phyloP scores from a whole-genome alignment of 2,329 filamentous ascomycete genomes.

The Daldinia sp. region DNA sequence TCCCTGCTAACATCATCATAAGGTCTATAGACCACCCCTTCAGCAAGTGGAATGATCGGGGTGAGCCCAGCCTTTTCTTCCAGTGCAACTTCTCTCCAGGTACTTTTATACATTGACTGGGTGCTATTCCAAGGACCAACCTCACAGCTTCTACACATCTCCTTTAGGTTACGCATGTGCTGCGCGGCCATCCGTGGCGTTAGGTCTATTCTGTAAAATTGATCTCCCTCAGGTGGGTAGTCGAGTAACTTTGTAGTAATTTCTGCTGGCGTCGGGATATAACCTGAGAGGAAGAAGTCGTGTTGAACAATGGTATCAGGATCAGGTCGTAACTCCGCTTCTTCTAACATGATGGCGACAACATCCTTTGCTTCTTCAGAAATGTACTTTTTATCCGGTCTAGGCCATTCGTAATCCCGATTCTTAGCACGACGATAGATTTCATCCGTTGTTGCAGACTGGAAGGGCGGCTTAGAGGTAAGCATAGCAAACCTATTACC shows the following conservation, averaged over 20 bases:
- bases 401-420: constrained; percentile 83
- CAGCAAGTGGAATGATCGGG: constrained; percentile 67
- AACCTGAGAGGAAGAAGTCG: constrained; percentile 79
- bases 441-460: constrained; percentile 87
- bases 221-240: constrained; percentile 62
- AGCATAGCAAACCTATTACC: constrained; percentile 86
- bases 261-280: constrained; percentile 70
- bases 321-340: constrained; percentile 76
- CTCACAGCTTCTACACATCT: constrained; percentile 65
- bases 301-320: constrained; percentile 83
- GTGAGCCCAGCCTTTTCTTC: constrained; percentile 73
- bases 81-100: constrained; percentile 72
- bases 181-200: constrained; percentile 55
- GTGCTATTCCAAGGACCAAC: constrained; percentile 63
- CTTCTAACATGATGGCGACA: constrained; percentile 77
- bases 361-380: constrained; percentile 80
- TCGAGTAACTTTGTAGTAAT: constrained; percentile 68
- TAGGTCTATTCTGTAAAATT: constrained; percentile 63
- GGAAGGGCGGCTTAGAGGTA: constrained; percentile 94
- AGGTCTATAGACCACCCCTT: constrained; percentile 69
- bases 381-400: constrained; percentile 72
- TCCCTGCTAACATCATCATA: constrained; percentile 69
- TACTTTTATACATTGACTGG: constrained; percentile 60
- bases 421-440: constrained; percentile 78
- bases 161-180: constrained; percentile 62